Evolutionary conservation across 148 eudicot species (phyloP).

Genomic region (Pouteria glomerata): DNA sequence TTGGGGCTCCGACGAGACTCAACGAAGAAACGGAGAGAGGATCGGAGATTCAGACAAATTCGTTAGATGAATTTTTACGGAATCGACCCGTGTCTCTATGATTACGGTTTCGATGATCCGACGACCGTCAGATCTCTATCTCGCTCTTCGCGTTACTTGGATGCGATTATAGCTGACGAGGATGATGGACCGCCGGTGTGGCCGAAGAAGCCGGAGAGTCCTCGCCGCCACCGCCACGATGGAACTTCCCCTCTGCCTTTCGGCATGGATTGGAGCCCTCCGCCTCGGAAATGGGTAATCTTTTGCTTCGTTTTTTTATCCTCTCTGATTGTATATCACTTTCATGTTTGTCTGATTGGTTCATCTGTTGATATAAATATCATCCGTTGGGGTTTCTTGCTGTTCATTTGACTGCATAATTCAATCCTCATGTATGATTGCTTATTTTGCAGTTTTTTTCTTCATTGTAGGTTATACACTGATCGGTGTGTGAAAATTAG

Average conservation of each 20-base stretch:
- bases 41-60: too few species aligned
- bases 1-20: too few species aligned
- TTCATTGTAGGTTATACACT: neutral
- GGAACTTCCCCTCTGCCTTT: conserved; percentile 88
- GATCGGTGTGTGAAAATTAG: neutral
- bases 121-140: conserved; percentile 33
- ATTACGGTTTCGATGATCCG: conserved; percentile 48
- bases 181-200: neutral
- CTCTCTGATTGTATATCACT: neutral
- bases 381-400: neutral
- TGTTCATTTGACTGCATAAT: neutral
- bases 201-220: conserved; percentile 15
- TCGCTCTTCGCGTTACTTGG: conserved; percentile 10
- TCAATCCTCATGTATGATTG: neutral
- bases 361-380: neutral
- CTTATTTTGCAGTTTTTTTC: neutral
- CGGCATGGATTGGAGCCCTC: conserved; percentile 95
- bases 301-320: neutral
- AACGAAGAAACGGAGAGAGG: too few species aligned
- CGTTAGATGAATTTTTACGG: conserved; percentile 54
- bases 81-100: conserved; percentile 38
- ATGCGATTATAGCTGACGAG: conserved; percentile 3
- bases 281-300: conserved; percentile 75
- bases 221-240: conserved; percentile 62
- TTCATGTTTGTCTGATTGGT: neutral